Conservation (phyloP, 352 stramenopile genomes). For the Globisporangium yorkense region DNA sequence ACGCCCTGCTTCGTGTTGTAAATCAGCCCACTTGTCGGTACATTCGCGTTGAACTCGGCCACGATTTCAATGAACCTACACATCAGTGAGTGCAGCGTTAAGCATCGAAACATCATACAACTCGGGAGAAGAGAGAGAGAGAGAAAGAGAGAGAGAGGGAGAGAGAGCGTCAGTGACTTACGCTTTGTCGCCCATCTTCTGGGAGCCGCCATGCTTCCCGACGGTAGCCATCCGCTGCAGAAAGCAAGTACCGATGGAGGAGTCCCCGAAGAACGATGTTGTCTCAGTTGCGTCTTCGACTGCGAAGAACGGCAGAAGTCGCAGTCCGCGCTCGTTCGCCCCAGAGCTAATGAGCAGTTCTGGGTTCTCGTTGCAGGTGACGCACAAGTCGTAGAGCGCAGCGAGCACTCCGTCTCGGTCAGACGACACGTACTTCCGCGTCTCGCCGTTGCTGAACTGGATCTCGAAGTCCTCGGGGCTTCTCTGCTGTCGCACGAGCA, state of each 20-base stretch:
- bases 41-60: conserved; percentile 89
- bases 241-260: conserved; percentile 74
- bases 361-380: conserved; percentile 68
- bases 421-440: conserved; percentile 45
- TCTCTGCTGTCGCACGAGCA: conserved; percentile 46
- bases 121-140: too few relatives aligned
- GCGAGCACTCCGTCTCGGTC: conserved; percentile 74
- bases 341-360: conserved; percentile 66
- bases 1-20: conserved; percentile 82
- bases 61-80: conserved; percentile 76
- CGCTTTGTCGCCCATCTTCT: conserved; percentile 56
- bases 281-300: conserved; percentile 62
- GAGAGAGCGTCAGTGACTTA: conserved; percentile 18
- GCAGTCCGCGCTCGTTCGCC: conserved; percentile 63
- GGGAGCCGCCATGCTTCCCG: conserved; percentile 47
- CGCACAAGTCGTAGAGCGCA: conserved; percentile 72
- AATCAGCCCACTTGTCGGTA: conserved; percentile 73
- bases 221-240: conserved; percentile 70
- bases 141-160: too few relatives aligned
- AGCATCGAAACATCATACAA: neutral
- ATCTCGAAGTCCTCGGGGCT: conserved; percentile 60
- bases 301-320: conserved; percentile 66
- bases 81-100: neutral
- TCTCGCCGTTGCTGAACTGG: conserved; percentile 61
- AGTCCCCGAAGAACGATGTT: conserved; percentile 74